Base-by-base conservation (phyloP, 148 eudicot species). In the Silene uniflora region DNA sequence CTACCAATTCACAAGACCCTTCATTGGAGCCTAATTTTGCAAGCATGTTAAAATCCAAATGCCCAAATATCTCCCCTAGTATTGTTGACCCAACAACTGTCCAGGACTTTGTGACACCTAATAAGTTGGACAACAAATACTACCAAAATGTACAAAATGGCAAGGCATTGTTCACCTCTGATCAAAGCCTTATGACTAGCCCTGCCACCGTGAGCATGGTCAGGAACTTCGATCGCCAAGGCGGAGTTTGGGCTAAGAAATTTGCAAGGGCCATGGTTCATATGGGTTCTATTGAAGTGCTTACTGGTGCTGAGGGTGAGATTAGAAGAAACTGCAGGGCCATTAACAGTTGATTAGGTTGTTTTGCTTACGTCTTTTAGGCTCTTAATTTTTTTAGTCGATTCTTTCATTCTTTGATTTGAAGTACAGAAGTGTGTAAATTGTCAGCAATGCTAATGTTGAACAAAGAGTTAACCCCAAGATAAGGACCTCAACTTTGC, bases 271-370 rank as follows among this genome's bases (percentile, higher is more conserved):
- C 90, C 0, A 85, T 87, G 88, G 85, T 87, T 68, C 74, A 39
- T 29, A 83, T 87, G 90, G 90, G 90, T 61, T 75, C 80, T 0
- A 80, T 85, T 58, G 87, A 84, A 24, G 87, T 87, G 24, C 78
- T 85, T 16, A 87, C 84, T 0, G 85, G 83, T 12, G 3, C 12
- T 1, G 11, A 75, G 10, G 87, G 89, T 9, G 89, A 87, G 74
- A 79, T 81, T 73, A 76, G 88, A 74, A 83, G 49, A 24, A 85
- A 81, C 21, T 87, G 90, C 47, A 75, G 85, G 68, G 56, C 80
- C 44, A 52, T 52, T 52, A 52, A 52, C 17, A 13, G 16, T 52
- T 52, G 56, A 52, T 52, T 52, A 52, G 17, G 10, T 6, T 39
- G 44, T 39, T 39, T 39, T 39, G 44, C 44, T 39, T 39, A 39